Percentiles rank a stretch among this genome's conserved stretches.
Conservation (phyloP, 2,329 filamentous ascomycete species). For the Xylaria sp. region DNA sequence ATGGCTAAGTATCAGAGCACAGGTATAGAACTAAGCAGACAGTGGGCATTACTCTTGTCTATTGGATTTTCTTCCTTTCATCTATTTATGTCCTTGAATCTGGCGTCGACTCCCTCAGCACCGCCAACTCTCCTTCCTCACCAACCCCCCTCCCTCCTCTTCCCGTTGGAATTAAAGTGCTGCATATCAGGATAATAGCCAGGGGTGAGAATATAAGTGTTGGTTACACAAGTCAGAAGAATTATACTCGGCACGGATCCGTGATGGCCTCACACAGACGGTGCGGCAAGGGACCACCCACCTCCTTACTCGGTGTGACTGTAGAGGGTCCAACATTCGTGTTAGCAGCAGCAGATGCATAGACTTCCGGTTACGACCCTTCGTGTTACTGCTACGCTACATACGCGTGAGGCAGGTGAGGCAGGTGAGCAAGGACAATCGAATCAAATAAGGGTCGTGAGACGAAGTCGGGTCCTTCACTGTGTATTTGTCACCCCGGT, state of each 20-base stretch:
- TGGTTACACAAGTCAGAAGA: background rate
- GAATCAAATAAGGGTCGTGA: background rate
- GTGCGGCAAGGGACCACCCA: background rate
- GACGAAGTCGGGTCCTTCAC: background rate
- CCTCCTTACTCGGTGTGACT: background rate
- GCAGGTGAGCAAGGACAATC: background rate
- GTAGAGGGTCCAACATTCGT: background rate
- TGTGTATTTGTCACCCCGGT: too few species aligned
- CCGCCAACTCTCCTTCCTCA: background rate
- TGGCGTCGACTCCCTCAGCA: background rate
- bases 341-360: background rate
- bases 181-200: background rate
- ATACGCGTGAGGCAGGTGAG: background rate
- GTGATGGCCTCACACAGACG: background rate
- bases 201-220: background rate
- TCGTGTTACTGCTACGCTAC: background rate
- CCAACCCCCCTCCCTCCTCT: background rate
- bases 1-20: background rate
- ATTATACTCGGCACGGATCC: background rate
- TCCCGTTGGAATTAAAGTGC: background rate
- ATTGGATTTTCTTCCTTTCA: background rate
- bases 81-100: background rate
- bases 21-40: too few species aligned
- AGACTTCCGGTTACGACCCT: background rate
- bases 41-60: background rate